Conservation (phyloP, 352 stramenopile genomes). For the Pythium insidiosum region DNA sequence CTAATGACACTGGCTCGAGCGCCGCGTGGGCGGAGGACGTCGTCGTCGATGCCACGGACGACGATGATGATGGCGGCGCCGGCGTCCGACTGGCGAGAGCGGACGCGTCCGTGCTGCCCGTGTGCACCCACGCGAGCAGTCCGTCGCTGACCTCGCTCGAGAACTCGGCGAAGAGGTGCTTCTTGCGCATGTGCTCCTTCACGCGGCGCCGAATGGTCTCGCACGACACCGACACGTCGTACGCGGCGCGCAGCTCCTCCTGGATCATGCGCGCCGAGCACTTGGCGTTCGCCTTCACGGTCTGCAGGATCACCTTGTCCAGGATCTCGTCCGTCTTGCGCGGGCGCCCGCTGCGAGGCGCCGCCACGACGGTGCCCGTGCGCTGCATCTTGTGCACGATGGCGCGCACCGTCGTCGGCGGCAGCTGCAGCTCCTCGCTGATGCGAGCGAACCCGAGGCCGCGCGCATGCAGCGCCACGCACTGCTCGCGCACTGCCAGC, state of each 20-base stretch:
- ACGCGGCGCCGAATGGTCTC: constrained; percentile 64
- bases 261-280: constrained; percentile 54
- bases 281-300: constrained; percentile 44
- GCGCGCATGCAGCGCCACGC: constrained; percentile 37
- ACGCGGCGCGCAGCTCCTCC: constrained; percentile 32
- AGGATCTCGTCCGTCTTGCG: constrained; percentile 59
- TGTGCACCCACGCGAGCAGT: neutral
- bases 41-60: too few relatives aligned
- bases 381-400: constrained; percentile 58
- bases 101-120: neutral
- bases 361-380: constrained; percentile 37
- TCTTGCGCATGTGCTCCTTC: constrained; percentile 41
- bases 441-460: constrained; percentile 56
- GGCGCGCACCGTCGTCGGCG: constrained; percentile 59
- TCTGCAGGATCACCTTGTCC: constrained; percentile 57
- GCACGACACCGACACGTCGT: constrained; percentile 50
- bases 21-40: too few relatives aligned
- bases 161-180: constrained; percentile 16
- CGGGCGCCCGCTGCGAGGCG: constrained; percentile 42
- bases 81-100: too few relatives aligned
- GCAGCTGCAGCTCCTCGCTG: constrained; percentile 49
- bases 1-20: too few relatives aligned
- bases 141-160: neutral
- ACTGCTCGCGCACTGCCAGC: constrained; percentile 42
- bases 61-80: too few relatives aligned